These are phyloP conservation scores for Ceratocystis cubensis DNA, from an alignment of 2,329 filamentous ascomycete species.

Conservation along the genomic window DNA sequence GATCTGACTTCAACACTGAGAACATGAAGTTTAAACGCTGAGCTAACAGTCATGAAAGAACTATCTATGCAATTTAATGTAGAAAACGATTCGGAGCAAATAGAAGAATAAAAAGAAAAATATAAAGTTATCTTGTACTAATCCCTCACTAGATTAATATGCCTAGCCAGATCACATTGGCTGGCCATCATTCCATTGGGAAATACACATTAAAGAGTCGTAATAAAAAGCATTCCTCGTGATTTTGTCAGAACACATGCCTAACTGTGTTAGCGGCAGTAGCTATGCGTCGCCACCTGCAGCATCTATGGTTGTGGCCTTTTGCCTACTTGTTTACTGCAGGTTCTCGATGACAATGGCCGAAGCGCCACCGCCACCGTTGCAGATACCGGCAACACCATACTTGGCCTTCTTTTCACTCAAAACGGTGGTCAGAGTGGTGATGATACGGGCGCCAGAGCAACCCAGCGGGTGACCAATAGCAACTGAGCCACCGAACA, in stretches of 20 bases:
- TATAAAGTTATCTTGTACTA: not conserved
- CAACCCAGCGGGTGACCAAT: slow-evolving; percentile 90
- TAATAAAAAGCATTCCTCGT: slow-evolving; percentile 10
- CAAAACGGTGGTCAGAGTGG: slow-evolving; percentile 78
- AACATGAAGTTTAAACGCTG: too few relatives aligned
- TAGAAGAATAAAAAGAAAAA: slow-evolving; percentile 1
- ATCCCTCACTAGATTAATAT: not conserved
- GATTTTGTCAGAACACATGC: slow-evolving; percentile 4
- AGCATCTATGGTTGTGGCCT: not conserved
- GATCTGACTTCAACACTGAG: too few relatives aligned
- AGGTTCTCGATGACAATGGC: slow-evolving; percentile 78
- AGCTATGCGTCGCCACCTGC: not conserved
- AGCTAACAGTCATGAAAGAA: not conserved
- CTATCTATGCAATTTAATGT: not conserved
- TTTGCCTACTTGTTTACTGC: slow-evolving; percentile 33
- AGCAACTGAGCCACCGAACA: slow-evolving; percentile 89
- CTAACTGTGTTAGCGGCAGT: not conserved
- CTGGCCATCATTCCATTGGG: not conserved
- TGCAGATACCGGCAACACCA: slow-evolving; percentile 91
- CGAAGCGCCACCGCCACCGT: slow-evolving; percentile 89
- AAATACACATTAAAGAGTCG: slow-evolving; percentile 13
- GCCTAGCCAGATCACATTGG: slow-evolving; percentile 1
- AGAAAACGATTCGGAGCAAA: not conserved
- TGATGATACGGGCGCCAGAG: slow-evolving; percentile 85
- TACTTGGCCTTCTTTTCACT: slow-evolving; percentile 87